A percentile compares a stretch with the other conserved stretches of the same genome.
These are phyloP conservation scores for Hibiscus tridactylites DNA, from an alignment of 345 rosid genomes.

Conservation along the genomic window DNA sequence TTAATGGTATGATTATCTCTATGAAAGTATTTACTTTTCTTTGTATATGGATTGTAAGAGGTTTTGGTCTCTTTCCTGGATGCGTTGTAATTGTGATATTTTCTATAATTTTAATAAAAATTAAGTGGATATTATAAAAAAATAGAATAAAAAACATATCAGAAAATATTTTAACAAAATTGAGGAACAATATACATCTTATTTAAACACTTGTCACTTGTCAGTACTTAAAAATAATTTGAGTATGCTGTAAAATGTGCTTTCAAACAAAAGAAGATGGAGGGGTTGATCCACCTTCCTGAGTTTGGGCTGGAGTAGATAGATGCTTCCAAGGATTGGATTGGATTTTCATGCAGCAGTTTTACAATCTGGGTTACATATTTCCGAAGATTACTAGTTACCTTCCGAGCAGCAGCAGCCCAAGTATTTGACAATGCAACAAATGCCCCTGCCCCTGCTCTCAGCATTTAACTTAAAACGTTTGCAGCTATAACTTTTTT, in stretches of 20 bases:
- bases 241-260: not conserved
- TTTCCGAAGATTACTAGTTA: not conserved
- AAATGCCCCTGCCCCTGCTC: conserved; percentile 78
- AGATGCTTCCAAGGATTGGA: not conserved
- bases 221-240: not conserved
- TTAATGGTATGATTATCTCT: too few species aligned
- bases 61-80: too few species aligned
- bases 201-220: not conserved
- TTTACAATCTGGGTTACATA: not conserved
- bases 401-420: conserved; percentile 51
- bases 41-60: too few species aligned
- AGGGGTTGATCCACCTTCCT: not conserved
- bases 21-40: too few species aligned
- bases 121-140: not conserved
- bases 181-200: not conserved
- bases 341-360: not conserved
- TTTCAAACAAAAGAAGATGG: not conserved
- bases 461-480: conserved; percentile 57
- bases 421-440: conserved; percentile 66
- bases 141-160: not conserved
- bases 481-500: conserved; percentile 35
- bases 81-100: too few species aligned
- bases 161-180: not conserved
- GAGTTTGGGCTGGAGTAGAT: not conserved
- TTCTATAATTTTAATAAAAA: too few species aligned